Base-by-base conservation (phyloP, 371 early-diverging fungal genomes). In the Pancytospora philotis region DNA sequence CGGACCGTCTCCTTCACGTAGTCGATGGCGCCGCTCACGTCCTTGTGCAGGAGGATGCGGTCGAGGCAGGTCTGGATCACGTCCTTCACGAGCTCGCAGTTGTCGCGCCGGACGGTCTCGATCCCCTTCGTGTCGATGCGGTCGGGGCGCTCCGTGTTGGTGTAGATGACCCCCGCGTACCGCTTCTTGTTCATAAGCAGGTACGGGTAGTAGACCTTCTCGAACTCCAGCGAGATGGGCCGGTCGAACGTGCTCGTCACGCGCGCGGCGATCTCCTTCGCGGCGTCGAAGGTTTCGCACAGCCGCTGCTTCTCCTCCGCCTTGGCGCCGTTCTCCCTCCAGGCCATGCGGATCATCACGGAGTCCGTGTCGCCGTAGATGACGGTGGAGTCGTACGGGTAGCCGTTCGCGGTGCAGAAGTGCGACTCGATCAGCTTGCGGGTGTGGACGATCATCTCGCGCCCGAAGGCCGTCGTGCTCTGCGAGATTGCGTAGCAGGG, bases 311-410 rank as follows among this genome's bases (percentile, higher is more conserved):
- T 8, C 6, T 51, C 48, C 30, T 31, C 0, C 19, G 32, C 66
- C 76, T 69, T 93, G 91, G 90, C 88, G 28, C 82, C 85, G 25
- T 95, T 81, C 58, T 82, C 83, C 38, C 83, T 77, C 8, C 85
- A 86, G 31, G 90, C 90, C 84, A 95, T 94, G 62, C 92, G 91
- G 59, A 98, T 91, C 99, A 98, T 98, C 30, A 98, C 96, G 1
- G 98, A 97, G 83, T 98, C 98, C 0, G 98, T 98, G 79, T 98
- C 99, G 56, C 99, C 99, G 73, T 98, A 98, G 63, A 98, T 92
- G 53, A 98, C 95, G 35, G 84, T 79, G 0, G 92, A 90, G 72
- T 95, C 87, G 70, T 88, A 85, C 30, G 85, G 79, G 73, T 89
- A 93, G 0, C 91, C 93, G 69, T 92, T 92, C 19, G 79, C 84